Evolutionary conservation across 1,284 basidiomycete genomes (phyloP).

Genomic region (Ceratobasidium sp.): DNA sequence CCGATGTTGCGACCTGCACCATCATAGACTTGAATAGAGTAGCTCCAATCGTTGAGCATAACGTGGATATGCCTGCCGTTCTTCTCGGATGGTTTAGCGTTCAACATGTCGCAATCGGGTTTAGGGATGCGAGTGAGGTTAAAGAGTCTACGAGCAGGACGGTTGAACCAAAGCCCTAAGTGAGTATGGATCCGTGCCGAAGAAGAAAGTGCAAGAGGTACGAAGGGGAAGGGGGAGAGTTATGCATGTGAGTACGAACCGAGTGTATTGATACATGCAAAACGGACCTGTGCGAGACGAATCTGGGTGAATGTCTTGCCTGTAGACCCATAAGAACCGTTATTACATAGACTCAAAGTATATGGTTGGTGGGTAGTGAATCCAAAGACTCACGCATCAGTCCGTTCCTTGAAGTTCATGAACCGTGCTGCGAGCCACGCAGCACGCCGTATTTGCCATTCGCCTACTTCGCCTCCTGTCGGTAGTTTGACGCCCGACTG

Average conservation of each 20-base stretch:
- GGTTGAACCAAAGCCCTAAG: conserved; percentile 69
- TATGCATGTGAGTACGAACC: conserved; percentile 51
- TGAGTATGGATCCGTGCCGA: conserved; percentile 48
- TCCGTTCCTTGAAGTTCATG: conserved; percentile 76
- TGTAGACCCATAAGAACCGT: conserved; percentile 44
- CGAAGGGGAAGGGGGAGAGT: conserved; percentile 28
- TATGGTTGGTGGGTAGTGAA: not conserved
- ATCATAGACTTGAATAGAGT: conserved; percentile 75
- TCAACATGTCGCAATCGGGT: conserved; percentile 68
- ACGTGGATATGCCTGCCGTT: conserved; percentile 70
- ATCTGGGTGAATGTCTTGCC: conserved; percentile 61
- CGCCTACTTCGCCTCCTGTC: conserved; percentile 61
- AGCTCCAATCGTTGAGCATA: conserved; percentile 81
- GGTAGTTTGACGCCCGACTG: conserved; percentile 47
- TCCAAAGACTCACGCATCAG: conserved; percentile 62
- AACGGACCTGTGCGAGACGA: conserved; percentile 60
- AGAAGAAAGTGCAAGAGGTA: conserved; percentile 6
- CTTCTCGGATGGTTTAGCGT: conserved; percentile 55
- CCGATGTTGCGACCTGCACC: conserved; percentile 52
- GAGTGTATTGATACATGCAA: conserved; percentile 63
- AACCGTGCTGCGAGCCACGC: conserved; percentile 82
- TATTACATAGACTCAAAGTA: not conserved
- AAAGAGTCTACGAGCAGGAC: conserved; percentile 69
- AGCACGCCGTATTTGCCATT: conserved; percentile 87
- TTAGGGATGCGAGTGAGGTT: conserved; percentile 78